Base-by-base conservation (phyloP, 2,329 filamentous ascomycete genomes). In the Xylaria polymorpha region DNA sequence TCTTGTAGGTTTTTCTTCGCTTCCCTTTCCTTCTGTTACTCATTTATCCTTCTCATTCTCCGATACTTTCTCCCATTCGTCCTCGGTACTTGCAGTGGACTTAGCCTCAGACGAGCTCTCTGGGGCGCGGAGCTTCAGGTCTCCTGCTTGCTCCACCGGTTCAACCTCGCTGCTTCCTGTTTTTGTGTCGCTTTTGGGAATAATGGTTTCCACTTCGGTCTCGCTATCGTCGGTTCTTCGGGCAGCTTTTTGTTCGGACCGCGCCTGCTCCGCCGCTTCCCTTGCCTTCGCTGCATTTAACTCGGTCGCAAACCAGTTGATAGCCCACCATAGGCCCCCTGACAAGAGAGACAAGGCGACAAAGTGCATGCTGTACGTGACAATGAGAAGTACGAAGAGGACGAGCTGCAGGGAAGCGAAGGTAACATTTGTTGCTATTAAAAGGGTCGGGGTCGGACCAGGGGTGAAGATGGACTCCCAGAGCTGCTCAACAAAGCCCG, bases 61-160 rank as follows among this genome's bases (percentile, higher is more conserved):
- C 25, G 93, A 94, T 4, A 98, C 92, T 85, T 96, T 97, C 84
- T 98, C 95, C 95, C 95, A 98, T 82, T 98, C 95, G 77, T 95
- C 95, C 82, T 98, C 95, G 4, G 94, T 98, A 81, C 94, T 95
- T 22, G 81, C 85, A 61, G 86, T 85, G 55, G 87, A 89, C 79
- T 85, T 87, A 29, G 82, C 83, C 44, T 83, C 85, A 60, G 81
- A 79, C 57, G 80, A 74, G 53, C 74, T 69, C 67, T 74, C 79
- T 18, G 76, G 22, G 37, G 15, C 76, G 55, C 85, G 83, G 60
- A 83, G 84, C 80, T 86, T 88, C 72, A 89, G 77, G 71, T 86
- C 81, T 62, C 84, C 85, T 18, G 74, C 73, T 62, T 75, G 72
- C 74, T 84, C 82, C 25, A 80, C 74, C 15, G 81, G 75, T 76